Percentiles rank a stretch among this genome's conserved stretches.
phyloP scores from a whole-genome alignment of 768 basidiomycete species.

The Lentinula raphanica region DNA sequence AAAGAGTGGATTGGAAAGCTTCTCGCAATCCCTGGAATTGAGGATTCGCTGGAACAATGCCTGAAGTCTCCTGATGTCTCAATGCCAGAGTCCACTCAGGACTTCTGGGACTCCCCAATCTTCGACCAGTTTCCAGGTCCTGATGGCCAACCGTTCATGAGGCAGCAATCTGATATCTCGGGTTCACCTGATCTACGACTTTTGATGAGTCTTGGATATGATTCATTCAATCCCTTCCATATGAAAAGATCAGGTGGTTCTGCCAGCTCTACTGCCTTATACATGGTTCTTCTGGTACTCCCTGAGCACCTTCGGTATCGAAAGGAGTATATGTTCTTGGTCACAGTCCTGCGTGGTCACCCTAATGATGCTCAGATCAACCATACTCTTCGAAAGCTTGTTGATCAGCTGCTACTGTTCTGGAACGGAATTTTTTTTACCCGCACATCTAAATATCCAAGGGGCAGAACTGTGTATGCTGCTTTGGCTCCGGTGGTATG shows the following conservation, averaged over 20 bases:
- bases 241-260: conserved; percentile 6
- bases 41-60: not conserved
- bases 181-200: conserved; percentile 2
- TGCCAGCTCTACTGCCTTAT: conserved; percentile 14
- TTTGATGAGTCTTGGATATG: conserved; percentile 9
- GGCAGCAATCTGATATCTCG: not conserved
- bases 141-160: conserved; percentile 14
- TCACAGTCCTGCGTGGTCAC: conserved; percentile 37
- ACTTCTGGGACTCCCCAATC: not conserved
- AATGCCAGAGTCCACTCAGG: not conserved
- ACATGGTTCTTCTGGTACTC: conserved; percentile 28
- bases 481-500: conserved; percentile 29
- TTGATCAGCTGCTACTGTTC: conserved; percentile 28
- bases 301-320: conserved; percentile 27
- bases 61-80: not conserved
- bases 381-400: conserved; percentile 26
- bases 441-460: conserved; percentile 1
- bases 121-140: conserved; percentile 7
- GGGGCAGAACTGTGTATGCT: conserved; percentile 21
- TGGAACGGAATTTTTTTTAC: conserved; percentile 31
- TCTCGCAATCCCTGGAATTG: not conserved
- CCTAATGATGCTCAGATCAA: conserved; percentile 28
- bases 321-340: conserved; percentile 35
- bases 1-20: conserved; percentile 1
- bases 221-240: conserved; percentile 12